These are phyloP conservation scores for Lojkania enalia DNA, from an alignment of 2,329 filamentous ascomycete species.

Conservation along the genomic window DNA sequence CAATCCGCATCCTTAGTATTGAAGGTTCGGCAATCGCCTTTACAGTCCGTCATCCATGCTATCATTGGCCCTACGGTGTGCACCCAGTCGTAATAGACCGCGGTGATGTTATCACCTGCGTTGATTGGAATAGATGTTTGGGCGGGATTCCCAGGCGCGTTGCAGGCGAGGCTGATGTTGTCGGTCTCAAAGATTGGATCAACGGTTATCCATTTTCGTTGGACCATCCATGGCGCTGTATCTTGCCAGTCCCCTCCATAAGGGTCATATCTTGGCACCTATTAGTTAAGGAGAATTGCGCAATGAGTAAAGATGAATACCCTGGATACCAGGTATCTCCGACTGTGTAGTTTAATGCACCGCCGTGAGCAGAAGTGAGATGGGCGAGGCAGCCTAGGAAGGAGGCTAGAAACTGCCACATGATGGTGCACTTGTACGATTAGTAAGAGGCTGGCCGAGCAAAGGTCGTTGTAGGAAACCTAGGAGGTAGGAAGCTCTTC, in stretches of 20 bases:
- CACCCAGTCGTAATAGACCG: conserved; percentile 33
- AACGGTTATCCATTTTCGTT: conserved; percentile 35
- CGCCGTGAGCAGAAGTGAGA: conserved; percentile 27
- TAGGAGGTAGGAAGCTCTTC: no score
- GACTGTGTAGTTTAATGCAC: conserved; percentile 35
- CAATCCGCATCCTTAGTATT: conserved; percentile 20
- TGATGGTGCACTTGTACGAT: no score
- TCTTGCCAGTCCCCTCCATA: conserved; percentile 28
- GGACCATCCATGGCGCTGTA: conserved; percentile 25
- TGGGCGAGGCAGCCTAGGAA: conserved; percentile 13
- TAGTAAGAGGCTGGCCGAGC: no score
- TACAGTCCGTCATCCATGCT: conserved; percentile 33
- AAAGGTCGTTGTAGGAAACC: no score
- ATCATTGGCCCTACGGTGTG: conserved; percentile 39
- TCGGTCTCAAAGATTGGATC: conserved; percentile 31
- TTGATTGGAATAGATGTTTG: conserved; percentile 28
- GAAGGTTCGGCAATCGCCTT: conserved; percentile 25
- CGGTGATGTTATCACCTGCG: conserved; percentile 31
- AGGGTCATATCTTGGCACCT: conserved; percentile 28
- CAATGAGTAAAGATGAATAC: conserved; percentile 11
- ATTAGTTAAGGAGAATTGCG: neutral
- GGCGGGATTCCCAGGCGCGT: conserved; percentile 31
- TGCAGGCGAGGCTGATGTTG: conserved; percentile 32
- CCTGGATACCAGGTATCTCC: conserved; percentile 36
- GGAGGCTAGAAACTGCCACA: conserved; percentile 16